Evolutionary conservation across 2,329 filamentous ascomycete genomes (phyloP), one percentile per base, ranked within the genome.

Genomic region (Bipolaris zeicola): DNA sequence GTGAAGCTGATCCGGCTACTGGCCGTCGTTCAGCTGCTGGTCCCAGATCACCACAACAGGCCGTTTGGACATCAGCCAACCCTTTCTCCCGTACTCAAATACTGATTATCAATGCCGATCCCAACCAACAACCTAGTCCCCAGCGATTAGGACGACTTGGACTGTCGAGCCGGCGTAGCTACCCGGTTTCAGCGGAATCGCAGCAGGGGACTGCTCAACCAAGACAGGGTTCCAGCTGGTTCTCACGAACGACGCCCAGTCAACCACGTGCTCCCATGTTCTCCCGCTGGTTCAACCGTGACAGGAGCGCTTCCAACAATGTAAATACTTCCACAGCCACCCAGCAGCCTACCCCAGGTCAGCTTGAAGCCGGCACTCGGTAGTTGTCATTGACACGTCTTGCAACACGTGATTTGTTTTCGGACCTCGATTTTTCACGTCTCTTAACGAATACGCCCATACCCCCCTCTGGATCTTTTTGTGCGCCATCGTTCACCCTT

Each of bases 301-400:
- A 63, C 49, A 65, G 70, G 46, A 51, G 62, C 26, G 61, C 58
- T 50, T 28, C 26, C 26, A 44, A 44, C 42, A 44, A 33, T 33
- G 59, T 57, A n/a, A 61, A 67, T 24, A 55, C 50, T 26, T 54
- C 54, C 38, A 34, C 43, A 45, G 36, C 46, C 5, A 56, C 57
- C 16, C 41, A 64, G 8, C 67, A 69, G 38, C 65, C 70, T 24
- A 75, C 73, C 3, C 73, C 73, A n/a, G 62, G 59, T 38, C 73
- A 76, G 60, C 73, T 76, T 41, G 73, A 76, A 58, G 72, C 73
- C 45, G 73, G 71, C 38, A 71, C 66, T 48, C 68, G 72, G 65
- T 74, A 64, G 60, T 53, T 36, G 38, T 16, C 26, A 33, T 14
- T 18, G n/a, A 10, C 10, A 26, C 26, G 26, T n/a, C 10, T 33